Conservation (phyloP, 768 basidiomycete species). For the Arthromyces matolae region DNA sequence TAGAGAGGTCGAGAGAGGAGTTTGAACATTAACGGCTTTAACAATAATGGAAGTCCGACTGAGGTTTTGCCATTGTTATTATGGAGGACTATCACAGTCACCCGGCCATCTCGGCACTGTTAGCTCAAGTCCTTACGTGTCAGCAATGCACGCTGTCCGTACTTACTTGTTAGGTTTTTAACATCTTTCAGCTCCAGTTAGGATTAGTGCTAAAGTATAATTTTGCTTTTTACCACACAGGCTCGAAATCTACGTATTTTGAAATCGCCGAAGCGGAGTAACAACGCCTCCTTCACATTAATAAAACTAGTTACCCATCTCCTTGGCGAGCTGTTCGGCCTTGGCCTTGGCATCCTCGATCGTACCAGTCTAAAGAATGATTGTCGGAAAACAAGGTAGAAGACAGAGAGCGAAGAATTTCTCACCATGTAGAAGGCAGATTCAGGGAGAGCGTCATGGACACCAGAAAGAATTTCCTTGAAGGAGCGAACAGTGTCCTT, state of each 20-base stretch:
- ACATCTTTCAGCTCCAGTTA: neutral
- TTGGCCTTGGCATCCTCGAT: conserved; percentile 97
- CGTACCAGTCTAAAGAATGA: conserved; percentile 60
- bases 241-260: conserved; percentile 15
- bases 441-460: conserved; percentile 88
- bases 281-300: conserved; percentile 8
- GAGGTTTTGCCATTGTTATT: neutral
- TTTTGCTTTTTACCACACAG: conserved; percentile 10
- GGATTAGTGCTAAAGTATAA: conserved; percentile 4
- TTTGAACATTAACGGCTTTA: too few relatives aligned
- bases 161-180: neutral
- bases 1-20: neutral
- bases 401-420: conserved; percentile 10
- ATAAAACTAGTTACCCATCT: conserved; percentile 58
- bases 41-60: too few relatives aligned
- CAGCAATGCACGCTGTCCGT: neutral
- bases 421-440: conserved; percentile 94
- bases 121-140: neutral
- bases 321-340: conserved; percentile 96
- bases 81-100: conserved; percentile 11
- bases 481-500: conserved; percentile 97
- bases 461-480: conserved; percentile 93
- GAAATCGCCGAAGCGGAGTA: conserved; percentile 4
- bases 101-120: conserved; percentile 7
- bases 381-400: conserved; percentile 1